Percentiles rank a stretch among this genome's conserved stretches.
These are phyloP conservation scores for Epicoccum nigrum DNA, from an alignment of 2,329 filamentous ascomycete genomes.

Conservation along the genomic window DNA sequence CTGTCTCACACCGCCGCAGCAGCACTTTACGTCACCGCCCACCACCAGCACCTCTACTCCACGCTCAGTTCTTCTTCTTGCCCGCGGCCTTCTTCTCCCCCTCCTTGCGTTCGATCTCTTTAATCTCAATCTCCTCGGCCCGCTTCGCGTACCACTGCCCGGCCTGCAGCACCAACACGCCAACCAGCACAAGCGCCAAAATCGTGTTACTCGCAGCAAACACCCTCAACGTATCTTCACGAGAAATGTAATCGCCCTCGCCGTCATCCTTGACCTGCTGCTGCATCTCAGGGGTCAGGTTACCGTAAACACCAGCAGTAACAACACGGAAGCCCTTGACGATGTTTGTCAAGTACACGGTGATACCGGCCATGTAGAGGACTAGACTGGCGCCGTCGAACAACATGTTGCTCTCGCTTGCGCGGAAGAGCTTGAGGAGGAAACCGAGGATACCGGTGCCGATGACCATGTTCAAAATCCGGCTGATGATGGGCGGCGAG, in stretches of 20 bases:
- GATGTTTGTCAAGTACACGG: constrained; percentile 95
- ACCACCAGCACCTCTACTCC: neutral
- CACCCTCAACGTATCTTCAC: constrained; percentile 90
- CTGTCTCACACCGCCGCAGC: constrained; percentile 6
- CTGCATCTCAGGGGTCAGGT: constrained; percentile 46
- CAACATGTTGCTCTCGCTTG: constrained; percentile 91
- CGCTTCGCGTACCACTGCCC: constrained; percentile 99
- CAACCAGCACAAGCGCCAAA: constrained; percentile 86
- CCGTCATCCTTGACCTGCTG: constrained; percentile 23
- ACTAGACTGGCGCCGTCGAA: constrained; percentile 80
- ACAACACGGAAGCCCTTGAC: constrained; percentile 91
- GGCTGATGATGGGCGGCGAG: constrained; percentile 87
- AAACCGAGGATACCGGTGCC: constrained; percentile 86
- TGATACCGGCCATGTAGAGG: constrained; percentile 82
- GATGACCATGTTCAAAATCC: constrained; percentile 93
- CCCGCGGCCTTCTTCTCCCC: constrained; percentile 40
- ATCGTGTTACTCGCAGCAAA: constrained; percentile 96
- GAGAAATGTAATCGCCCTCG: constrained; percentile 71
- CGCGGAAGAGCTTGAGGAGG: constrained; percentile 92
- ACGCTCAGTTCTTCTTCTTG: constrained; percentile 43
- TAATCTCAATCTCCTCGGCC: constrained; percentile 83
- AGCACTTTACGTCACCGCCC: too few species aligned
- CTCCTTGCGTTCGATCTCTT: constrained; percentile 62
- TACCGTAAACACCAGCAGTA: constrained; percentile 71
- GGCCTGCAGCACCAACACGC: constrained; percentile 89